Evolutionary conservation across 2,329 filamentous ascomycete species (phyloP), one percentile per base, ranked within the genome.

Genomic region (Biscogniauxia marginata): DNA sequence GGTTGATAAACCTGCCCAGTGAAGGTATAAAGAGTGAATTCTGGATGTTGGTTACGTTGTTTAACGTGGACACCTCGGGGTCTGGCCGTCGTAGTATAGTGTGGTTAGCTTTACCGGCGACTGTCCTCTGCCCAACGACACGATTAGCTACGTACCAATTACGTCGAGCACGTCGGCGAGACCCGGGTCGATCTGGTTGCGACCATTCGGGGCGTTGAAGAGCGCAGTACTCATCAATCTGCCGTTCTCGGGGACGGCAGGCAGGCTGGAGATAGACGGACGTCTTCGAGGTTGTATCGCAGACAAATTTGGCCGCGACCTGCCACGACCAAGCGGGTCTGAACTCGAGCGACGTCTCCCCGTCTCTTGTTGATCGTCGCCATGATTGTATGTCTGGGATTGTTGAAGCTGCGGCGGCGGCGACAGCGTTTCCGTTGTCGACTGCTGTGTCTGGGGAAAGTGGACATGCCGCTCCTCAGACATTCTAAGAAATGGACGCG

Each of bases 21-120:
- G 92, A 87, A 0, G 91, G 91, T 1, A 96, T 77, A 72, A 96
- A 96, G 8, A 96, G 83, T 0, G 91, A 95, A 70, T 96, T 96
- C 67, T 96, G 91, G 19, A 96, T 87, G 66, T 96, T 96, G 46
- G 90, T 96, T 8, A 96, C 81, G 13, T 90, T 93, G 0, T 90
- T 91, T 3, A 96, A 76, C 0, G 91, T 91, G 34, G 90, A 85
- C 3, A 96, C 86, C 74, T 96, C 90, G 45, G 91, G 90, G 65
- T 96, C 91, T 92, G 61, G 5, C 23, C 11, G 22, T 49, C 3
- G 7, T 3, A 24, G 25, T 18, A 7, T 23, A 7, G 18, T 23
- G 8, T 13, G 46, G 52, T 47, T 24, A 39, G 20, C 48, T 47
- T n/a, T 30, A 11, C n/a, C 13, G 30, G 5, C 30, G 13, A 6